Conservation (phyloP, 495 filamentous ascomycete species). For the Xylaria bambusicola region DNA sequence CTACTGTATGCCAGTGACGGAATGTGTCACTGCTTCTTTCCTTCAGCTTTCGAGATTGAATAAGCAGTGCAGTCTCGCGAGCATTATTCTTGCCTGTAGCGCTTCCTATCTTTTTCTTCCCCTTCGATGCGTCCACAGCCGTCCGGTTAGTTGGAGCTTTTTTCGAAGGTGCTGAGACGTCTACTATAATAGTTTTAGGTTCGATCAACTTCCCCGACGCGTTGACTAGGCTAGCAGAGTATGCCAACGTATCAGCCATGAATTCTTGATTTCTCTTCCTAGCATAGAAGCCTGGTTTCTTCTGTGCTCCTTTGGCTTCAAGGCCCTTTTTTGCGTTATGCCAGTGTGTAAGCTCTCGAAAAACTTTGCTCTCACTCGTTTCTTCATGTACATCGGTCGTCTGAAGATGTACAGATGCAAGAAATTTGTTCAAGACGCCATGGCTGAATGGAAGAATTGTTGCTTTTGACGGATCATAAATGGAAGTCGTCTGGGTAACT, state of each 20-base stretch:
- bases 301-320: slow-evolving; percentile 37
- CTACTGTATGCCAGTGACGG: slow-evolving; percentile 25
- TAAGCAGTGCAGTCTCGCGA: slow-evolving; percentile 27
- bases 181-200: slow-evolving; percentile 56
- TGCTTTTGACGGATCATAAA: slow-evolving; percentile 18
- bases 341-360: slow-evolving; percentile 65
- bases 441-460: slow-evolving; percentile 63
- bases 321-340: slow-evolving; percentile 60
- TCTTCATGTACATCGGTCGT: slow-evolving; percentile 27
- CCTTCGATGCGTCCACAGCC: slow-evolving; percentile 25
- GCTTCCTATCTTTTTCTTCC: slow-evolving; percentile 20
- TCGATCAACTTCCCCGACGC: slow-evolving; percentile 62
- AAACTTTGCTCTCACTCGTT: slow-evolving; percentile 40
- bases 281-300: slow-evolving; percentile 26
- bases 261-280: slow-evolving; percentile 51
- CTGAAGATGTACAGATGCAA: slow-evolving; percentile 53
- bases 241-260: slow-evolving; percentile 64
- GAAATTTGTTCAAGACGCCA: slow-evolving; percentile 58
- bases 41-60: slow-evolving; percentile 28
- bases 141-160: neutral
- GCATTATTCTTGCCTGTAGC: slow-evolving; percentile 25
- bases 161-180: neutral
- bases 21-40: slow-evolving; percentile 28
- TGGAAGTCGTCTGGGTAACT: neutral
- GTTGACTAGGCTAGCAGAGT: slow-evolving; percentile 71